Evolutionary conservation across 225 moss, liverwort and hornwort genomes (phyloP), one percentile per base, ranked within the genome.

Genomic region (Asterella californica): DNA sequence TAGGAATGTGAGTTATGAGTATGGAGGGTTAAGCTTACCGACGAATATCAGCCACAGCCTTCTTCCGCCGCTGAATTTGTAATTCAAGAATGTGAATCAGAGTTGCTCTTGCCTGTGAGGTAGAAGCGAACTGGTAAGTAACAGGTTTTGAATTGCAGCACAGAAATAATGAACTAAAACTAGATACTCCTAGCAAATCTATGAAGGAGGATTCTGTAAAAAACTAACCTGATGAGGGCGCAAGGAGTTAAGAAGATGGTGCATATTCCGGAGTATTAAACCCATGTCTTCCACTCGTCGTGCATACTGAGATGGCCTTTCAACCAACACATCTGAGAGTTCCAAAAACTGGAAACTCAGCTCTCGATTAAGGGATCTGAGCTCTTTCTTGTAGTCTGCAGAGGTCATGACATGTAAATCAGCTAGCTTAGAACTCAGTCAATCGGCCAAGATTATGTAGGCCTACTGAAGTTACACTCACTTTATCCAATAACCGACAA

Each of bases 201-300:
- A 3, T 42, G 36, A 7, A 55, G 42, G 19, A 46, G 47, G 29
- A 74, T 68, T 27, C 8, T 19, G 34, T 25, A 0, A 32, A 0
- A 32, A 52, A 10, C 79, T 70, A 79, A 92, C 95, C 99, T 99
- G 99, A 84, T 99, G 95, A 27, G 95, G 95, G 66, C 95, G 89
- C 18, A 95, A 88, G 32, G 93, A 99, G 89, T 95, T 99, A 38
- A 99, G 79, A 84, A 99, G 88, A 88, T 99, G 99, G 75, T 95
- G 95, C 79, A 99, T 94, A 67, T 99, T 99, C 78, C 95, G 90
- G 45, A 99, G 78, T 78, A 95, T 86, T 49, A 99, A 83, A 67
- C 93, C 90, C 92, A 95, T 93, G 81, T 95, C 99, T 89, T 99
- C 99, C 76, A 99, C 93, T 74, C 93, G 91, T 64, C 95, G 91